Conservation (phyloP, 2,329 filamentous ascomycete genomes). For the Diaporthe vaccinii region DNA sequence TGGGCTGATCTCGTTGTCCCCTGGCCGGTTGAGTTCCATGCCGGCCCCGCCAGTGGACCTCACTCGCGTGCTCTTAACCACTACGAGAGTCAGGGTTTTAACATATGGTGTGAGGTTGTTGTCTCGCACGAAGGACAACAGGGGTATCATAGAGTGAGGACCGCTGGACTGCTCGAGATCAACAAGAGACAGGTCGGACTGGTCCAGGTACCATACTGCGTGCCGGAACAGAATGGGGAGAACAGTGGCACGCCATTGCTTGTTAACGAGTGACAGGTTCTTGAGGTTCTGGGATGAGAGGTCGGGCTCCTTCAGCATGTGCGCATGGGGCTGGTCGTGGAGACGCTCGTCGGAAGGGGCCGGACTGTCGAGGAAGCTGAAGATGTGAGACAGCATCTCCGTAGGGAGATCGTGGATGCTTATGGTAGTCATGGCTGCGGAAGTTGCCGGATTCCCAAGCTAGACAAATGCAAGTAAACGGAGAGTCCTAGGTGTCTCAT, state of each 20-base stretch:
- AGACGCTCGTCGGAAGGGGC: conserved; percentile 64
- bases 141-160: conserved; percentile 49
- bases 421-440: not conserved
- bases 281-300: conserved; percentile 63
- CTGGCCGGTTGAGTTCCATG: conserved; percentile 12
- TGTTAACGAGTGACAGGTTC: conserved; percentile 65
- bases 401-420: conserved; percentile 64
- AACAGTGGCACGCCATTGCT: conserved; percentile 63
- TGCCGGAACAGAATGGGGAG: conserved; percentile 72
- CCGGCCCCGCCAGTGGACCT: conserved; percentile 37
- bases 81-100: conserved; percentile 56
- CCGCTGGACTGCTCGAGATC: conserved; percentile 43
- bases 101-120: conserved; percentile 56
- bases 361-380: conserved; percentile 64
- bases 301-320: conserved; percentile 48
- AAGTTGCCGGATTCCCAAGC: not conserved
- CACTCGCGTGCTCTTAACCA: conserved; percentile 43
- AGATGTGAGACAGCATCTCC: conserved; percentile 71
- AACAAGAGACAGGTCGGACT: conserved; percentile 47
- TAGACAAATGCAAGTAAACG: conserved; percentile 11
- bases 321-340: conserved; percentile 61
- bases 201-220: conserved; percentile 57
- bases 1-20: conserved; percentile 25
- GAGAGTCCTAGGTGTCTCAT: not conserved
- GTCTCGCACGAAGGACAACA: conserved; percentile 56